These are phyloP conservation scores for Taphrina deformans DNA, from an alignment of 1,139 yeast genomes.

Conservation along the genomic window DNA sequence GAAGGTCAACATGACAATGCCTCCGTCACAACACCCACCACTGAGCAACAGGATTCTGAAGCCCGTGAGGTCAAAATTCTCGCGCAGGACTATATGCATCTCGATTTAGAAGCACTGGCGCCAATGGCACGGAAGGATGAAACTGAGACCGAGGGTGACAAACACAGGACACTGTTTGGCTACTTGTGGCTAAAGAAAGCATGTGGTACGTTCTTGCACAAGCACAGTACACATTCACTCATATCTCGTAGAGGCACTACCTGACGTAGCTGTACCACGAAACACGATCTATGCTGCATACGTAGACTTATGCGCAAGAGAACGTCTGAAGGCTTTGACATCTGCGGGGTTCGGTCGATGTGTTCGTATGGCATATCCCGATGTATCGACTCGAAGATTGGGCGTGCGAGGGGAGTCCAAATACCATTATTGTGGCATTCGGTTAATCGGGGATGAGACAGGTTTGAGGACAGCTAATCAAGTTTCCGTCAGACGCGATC, in stretches of 20 bases:
- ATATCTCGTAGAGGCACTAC: slow-evolving; percentile 17
- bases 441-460: slow-evolving; percentile 56
- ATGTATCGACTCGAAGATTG: slow-evolving; percentile 73
- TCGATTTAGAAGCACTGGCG: slow-evolving; percentile 7
- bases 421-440: slow-evolving; percentile 87
- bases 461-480: slow-evolving; percentile 30
- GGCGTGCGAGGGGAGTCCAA: slow-evolving; percentile 89
- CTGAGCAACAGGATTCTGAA: slow-evolving; percentile 16
- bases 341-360: slow-evolving; percentile 89
- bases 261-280: slow-evolving; percentile 77
- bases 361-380: slow-evolving; percentile 71
- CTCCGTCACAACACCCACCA: not conserved
- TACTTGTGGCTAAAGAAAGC: slow-evolving; percentile 26
- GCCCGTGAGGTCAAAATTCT: slow-evolving; percentile 8
- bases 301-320: slow-evolving; percentile 68
- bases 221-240: too few species aligned
- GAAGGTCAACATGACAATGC: not conserved
- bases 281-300: slow-evolving; percentile 79
- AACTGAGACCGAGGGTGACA: slow-evolving; percentile 13
- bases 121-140: slow-evolving; percentile 7
- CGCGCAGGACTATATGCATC: slow-evolving; percentile 7
- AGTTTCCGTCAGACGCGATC: slow-evolving; percentile 22
- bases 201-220: slow-evolving; percentile 17
- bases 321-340: slow-evolving; percentile 66
- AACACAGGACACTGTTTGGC: slow-evolving; percentile 13